These are phyloP conservation scores for Testicularia cyperi DNA, from an alignment of 1,284 basidiomycete genomes.

Conservation along the genomic window DNA sequence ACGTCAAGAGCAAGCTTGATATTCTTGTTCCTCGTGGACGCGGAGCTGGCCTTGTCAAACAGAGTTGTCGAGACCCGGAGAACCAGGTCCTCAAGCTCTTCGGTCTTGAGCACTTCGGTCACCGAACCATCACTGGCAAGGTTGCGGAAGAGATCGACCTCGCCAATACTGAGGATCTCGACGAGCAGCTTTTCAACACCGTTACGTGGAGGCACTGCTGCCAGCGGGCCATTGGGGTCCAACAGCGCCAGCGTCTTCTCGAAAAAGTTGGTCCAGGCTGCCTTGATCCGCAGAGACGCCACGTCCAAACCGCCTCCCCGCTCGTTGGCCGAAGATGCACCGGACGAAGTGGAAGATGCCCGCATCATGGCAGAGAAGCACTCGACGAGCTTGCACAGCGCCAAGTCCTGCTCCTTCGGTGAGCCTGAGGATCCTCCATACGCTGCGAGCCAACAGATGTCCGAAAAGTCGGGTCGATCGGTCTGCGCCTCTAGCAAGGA, in stretches of 20 bases:
- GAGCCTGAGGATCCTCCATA: conserved; percentile 4
- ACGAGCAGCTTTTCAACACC: conserved; percentile 1
- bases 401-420: conserved; percentile 1
- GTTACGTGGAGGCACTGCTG: neutral
- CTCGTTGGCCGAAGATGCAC: neutral
- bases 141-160: conserved; percentile 19
- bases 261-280: conserved; percentile 3
- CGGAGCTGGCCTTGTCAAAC: conserved; percentile 14
- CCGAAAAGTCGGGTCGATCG: neutral
- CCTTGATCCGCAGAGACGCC: neutral
- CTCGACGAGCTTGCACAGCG: neutral
- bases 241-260: conserved; percentile 6
- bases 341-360: no score
- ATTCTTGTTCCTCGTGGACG: conserved; percentile 10
- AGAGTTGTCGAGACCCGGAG: conserved; percentile 14
- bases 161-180: conserved; percentile 10
- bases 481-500: conserved; percentile 1
- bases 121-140: conserved; percentile 2
- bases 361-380: no score
- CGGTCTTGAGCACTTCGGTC: neutral
- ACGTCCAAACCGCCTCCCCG: neutral
- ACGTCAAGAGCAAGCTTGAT: conserved; percentile 17
- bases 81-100: conserved; percentile 15
- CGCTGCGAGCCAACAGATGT: conserved; percentile 29
- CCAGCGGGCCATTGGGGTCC: conserved; percentile 1